Evolutionary conservation across 148 eudicot genomes (phyloP).

Genomic region (Vaccinium vitisidaea): DNA sequence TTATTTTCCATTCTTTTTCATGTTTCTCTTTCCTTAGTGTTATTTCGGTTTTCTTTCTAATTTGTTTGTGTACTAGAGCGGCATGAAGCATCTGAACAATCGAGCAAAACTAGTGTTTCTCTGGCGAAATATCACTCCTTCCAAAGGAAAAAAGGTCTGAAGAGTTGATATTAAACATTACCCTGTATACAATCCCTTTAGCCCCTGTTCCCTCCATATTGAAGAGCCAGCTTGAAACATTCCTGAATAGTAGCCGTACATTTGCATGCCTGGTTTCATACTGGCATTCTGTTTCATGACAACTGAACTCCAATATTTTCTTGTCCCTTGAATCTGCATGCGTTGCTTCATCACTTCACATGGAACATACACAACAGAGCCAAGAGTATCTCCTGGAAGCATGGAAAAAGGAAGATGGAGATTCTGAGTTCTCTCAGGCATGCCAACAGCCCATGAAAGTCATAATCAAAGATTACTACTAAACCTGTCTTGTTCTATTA

Average conservation of each 20-base stretch:
- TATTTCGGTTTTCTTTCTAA: not conserved
- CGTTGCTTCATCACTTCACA: slow-evolving; percentile 98
- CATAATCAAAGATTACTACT: not conserved
- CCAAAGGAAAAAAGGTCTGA: not conserved
- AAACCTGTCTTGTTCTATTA: not conserved
- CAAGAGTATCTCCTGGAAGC: slow-evolving; percentile 82
- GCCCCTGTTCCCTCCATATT: slow-evolving; percentile 88
- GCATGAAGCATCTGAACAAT: not conserved
- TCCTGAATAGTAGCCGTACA: slow-evolving; percentile 82
- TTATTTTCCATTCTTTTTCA: not conserved
- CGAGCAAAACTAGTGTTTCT: not conserved
- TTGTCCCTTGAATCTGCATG: slow-evolving; percentile 94
- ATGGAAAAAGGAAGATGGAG: slow-evolving; percentile 15
- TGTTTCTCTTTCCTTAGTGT: not conserved
- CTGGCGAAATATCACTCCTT: not conserved
- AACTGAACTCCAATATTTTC: slow-evolving; percentile 68
- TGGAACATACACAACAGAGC: slow-evolving; percentile 87
- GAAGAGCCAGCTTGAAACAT: slow-evolving; percentile 91
- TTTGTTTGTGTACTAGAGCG: not conserved
- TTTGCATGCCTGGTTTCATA: slow-evolving; percentile 54
- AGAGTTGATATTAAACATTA: slow-evolving; percentile 28
- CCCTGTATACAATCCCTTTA: slow-evolving; percentile 88
- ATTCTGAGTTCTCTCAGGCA: slow-evolving; percentile 12
- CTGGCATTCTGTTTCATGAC: slow-evolving; percentile 41
- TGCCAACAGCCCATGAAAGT: slow-evolving; percentile 11